A percentile compares a stretch with the other conserved stretches of the same genome.
phyloP scores from a whole-genome alignment of 768 basidiomycete species.

The Amanita subjunquillea region DNA sequence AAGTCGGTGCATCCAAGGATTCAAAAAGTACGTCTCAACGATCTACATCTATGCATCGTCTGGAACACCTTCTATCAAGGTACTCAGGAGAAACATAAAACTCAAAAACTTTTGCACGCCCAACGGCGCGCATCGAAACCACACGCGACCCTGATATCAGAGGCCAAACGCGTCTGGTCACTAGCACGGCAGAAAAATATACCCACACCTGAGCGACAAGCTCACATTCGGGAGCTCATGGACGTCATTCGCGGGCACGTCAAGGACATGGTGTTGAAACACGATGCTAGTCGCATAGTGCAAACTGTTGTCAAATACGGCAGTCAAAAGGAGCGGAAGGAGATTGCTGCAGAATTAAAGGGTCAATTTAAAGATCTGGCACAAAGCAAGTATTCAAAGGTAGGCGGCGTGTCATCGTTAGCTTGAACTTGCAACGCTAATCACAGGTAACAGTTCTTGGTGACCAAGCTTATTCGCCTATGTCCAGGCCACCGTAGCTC shows the following conservation, averaged over 20 bases:
- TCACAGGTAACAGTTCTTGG: constrained; percentile 47
- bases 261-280: constrained; percentile 81
- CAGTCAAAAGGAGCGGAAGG: constrained; percentile 60
- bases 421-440: neutral
- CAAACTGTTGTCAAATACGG: constrained; percentile 81
- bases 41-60: neutral
- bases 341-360: constrained; percentile 76
- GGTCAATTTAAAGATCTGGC: constrained; percentile 70
- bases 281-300: constrained; percentile 83
- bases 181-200: constrained; percentile 66
- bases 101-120: constrained; percentile 52
- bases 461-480: constrained; percentile 67
- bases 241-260: constrained; percentile 69
- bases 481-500: constrained; percentile 66
- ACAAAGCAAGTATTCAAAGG: constrained; percentile 89
- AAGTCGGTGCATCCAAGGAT: constrained; percentile 32
- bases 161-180: constrained; percentile 74
- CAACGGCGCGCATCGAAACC: constrained; percentile 74
- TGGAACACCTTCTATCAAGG: constrained; percentile 23
- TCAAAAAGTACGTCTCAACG: constrained; percentile 38
- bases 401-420: constrained; percentile 12
- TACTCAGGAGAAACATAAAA: constrained; percentile 60
- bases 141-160: constrained; percentile 54
- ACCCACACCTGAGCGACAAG: constrained; percentile 57
- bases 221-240: constrained; percentile 69